phyloP scores from a whole-genome alignment of 441 rosid genomes.

The Isatis lusitanica region DNA sequence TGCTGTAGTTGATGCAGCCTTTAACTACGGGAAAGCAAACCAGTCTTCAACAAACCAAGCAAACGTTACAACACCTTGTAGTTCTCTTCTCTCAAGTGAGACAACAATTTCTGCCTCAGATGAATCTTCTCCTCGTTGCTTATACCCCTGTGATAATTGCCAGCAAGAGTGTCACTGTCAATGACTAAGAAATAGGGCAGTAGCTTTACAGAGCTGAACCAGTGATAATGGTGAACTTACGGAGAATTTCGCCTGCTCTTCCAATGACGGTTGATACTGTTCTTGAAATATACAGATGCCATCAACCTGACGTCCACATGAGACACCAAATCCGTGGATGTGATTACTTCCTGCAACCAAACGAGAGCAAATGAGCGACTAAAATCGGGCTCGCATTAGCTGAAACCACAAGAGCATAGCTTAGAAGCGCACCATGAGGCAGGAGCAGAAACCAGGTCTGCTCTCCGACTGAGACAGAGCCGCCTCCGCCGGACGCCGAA shows the following conservation, averaged over 20 bases:
- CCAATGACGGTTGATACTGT: conserved; percentile 89
- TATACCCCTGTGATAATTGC: conserved; percentile 60
- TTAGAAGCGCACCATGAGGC: conserved; percentile 69
- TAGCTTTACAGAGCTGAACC: neutral
- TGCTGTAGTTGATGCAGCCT: neutral
- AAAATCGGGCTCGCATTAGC: conserved; percentile 16
- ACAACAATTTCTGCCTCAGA: conserved; percentile 70
- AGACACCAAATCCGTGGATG: conserved; percentile 83
- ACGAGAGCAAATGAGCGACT: conserved; percentile 12
- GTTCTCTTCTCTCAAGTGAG: conserved; percentile 87
- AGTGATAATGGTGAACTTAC: conserved; percentile 41
- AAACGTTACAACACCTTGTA: conserved; percentile 54
- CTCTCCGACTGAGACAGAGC: conserved; percentile 89
- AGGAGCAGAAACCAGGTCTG: conserved; percentile 93
- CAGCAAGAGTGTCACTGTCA: conserved; percentile 14
- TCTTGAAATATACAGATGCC: conserved; percentile 95
- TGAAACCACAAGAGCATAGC: conserved; percentile 37
- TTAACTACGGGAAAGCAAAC: neutral
- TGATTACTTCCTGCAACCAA: conserved; percentile 82
- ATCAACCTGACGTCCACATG: conserved; percentile 84
- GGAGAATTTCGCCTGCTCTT: conserved; percentile 76
- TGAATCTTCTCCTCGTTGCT: conserved; percentile 85
- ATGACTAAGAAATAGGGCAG: neutral
- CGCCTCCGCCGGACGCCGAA: conserved; percentile 87
- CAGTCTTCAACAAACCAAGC: conserved; percentile 10